Percentiles rank a stretch among this genome's conserved stretches.
These are phyloP conservation scores for Plasmodium chabaudi DNA, from an alignment of 169 alveolate genomes.

Conservation along the genomic window DNA sequence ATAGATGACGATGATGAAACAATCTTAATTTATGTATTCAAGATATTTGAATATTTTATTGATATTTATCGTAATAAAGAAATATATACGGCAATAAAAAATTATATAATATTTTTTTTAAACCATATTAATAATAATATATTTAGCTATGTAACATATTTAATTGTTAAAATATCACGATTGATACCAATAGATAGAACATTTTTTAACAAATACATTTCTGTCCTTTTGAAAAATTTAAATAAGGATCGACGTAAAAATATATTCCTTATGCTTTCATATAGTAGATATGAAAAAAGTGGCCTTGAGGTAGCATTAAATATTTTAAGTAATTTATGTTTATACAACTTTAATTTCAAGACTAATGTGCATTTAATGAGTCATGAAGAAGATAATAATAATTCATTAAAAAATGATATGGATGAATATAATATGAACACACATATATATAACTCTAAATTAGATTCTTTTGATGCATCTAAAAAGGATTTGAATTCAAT, in stretches of 20 bases:
- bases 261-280: constrained; percentile 50
- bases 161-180: constrained; percentile 34
- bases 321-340: constrained; percentile 39
- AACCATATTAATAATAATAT: constrained; percentile 34
- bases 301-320: constrained; percentile 35
- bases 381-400: constrained; percentile 1
- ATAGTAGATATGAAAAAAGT: constrained; percentile 36
- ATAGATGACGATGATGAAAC: constrained; percentile 71
- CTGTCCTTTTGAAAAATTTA: constrained; percentile 66
- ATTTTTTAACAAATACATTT: constrained; percentile 64
- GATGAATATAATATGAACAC: constrained; percentile 17
- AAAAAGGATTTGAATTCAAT: constrained; percentile 1
- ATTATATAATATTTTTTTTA: constrained; percentile 54
- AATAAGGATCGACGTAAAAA: constrained; percentile 42
- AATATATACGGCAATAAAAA: constrained; percentile 29
- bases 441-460: not conserved
- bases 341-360: constrained; percentile 47
- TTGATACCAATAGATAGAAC: constrained; percentile 43
- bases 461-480: constrained; percentile 5
- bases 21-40: constrained; percentile 28
- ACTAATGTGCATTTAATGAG: constrained; percentile 29
- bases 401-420: constrained; percentile 5
- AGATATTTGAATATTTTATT: constrained; percentile 37
- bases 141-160: constrained; percentile 60
- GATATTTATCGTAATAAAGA: constrained; percentile 60